Evolutionary conservation across 208 protist genomes (phyloP).

Genomic region (Vickermania spadyakhi): DNA sequence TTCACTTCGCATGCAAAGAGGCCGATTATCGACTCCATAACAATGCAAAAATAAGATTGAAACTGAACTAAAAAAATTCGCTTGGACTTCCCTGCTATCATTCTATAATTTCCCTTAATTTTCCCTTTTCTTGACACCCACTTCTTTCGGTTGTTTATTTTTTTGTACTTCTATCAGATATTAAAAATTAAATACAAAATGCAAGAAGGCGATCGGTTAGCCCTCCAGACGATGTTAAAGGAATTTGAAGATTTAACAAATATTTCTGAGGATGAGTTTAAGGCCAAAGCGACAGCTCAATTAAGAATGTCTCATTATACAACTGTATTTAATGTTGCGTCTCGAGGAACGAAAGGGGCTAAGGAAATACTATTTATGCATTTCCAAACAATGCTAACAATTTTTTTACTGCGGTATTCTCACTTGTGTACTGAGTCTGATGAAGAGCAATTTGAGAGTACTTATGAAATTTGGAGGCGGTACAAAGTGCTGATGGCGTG

Average conservation of each 20-base stretch:
- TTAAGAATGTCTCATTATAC: conserved; percentile 78
- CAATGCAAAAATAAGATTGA: no score
- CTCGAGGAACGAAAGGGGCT: conserved; percentile 40
- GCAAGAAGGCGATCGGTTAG: conserved; percentile 72
- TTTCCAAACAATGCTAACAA: conserved; percentile 86
- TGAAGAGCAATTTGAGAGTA: conserved; percentile 42
- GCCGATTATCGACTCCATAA: no score
- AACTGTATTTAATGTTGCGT: conserved; percentile 76
- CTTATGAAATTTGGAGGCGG: conserved; percentile 63
- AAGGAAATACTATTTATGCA: conserved; percentile 83
- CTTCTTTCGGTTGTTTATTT: no score
- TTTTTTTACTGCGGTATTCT: conserved; percentile 55
- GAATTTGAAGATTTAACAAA: conserved; percentile 79
- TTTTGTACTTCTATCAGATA: no score
- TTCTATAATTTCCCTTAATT: no score
- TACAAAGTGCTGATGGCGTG: conserved; percentile 83
- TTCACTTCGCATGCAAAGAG: no score
- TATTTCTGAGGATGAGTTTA: conserved; percentile 52
- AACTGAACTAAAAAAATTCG: no score
- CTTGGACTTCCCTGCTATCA: no score
- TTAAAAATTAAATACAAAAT: no score
- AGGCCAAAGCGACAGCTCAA: conserved; percentile 37
- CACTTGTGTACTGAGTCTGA: conserved; percentile 40
- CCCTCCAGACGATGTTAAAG: conserved; percentile 72
- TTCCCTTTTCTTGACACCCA: no score